Evolutionary conservation across 108 stramenopile species (phyloP).

Genomic region (Schizochytrium sp.): DNA sequence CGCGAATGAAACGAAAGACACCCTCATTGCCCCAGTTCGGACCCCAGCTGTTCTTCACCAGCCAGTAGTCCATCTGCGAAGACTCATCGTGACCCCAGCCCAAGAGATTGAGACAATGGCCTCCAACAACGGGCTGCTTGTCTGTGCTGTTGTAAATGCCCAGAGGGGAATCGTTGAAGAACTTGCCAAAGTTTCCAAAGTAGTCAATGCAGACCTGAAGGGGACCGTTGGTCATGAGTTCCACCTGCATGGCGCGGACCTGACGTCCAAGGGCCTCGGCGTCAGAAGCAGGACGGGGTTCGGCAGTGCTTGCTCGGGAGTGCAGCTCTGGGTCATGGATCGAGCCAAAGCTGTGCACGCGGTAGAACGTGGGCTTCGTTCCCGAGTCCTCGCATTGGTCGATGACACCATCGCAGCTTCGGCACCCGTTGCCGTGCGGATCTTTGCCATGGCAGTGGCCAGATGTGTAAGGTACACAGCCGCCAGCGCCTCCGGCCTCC

Average conservation of each 20-base stretch:
- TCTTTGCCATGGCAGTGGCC: constrained; percentile 7
- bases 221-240: constrained; percentile 9
- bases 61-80: constrained; percentile 29
- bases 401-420: background rate
- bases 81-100: constrained; percentile 22
- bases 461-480: background rate
- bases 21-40: constrained; percentile 28
- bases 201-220: constrained; percentile 18
- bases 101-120: constrained; percentile 26
- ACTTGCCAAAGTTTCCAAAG: constrained; percentile 13
- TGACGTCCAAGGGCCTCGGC: background rate
- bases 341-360: background rate
- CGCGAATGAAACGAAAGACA: constrained; percentile 27
- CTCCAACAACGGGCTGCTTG: background rate
- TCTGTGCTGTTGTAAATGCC: constrained; percentile 3
- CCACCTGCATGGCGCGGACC: background rate
- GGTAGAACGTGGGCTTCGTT: background rate
- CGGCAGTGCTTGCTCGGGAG: background rate
- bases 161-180: constrained; percentile 4
- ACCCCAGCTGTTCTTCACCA: constrained; percentile 45
- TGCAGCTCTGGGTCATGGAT: background rate
- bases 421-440: background rate
- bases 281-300: background rate
- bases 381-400: constrained; percentile 9
- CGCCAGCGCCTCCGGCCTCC: background rate